Evolutionary conservation across 108 stramenopile species (phyloP), one percentile per base, ranked within the genome.

Genomic region (Conticribra guillardii): DNA sequence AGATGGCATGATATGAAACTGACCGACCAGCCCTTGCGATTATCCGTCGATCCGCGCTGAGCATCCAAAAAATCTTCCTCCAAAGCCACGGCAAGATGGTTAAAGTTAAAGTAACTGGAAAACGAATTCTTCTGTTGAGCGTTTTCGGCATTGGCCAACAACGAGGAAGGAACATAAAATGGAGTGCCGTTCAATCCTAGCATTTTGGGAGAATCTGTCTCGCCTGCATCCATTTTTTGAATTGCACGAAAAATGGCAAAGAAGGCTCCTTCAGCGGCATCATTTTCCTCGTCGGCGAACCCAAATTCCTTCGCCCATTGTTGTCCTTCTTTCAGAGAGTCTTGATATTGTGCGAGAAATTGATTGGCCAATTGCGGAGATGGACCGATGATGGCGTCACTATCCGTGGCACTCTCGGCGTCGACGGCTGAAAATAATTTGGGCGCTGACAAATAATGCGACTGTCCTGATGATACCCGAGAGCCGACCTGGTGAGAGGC

Each of bases 11-110:
- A 21, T n/a, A 3, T 5, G 8, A 15, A 50, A 78, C 82, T 48
- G 41, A 84, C 79, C 76, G 85, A 74, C 88, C 88, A 89, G 41
- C 87, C 89, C 46, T 90, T 85, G 57, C 88, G 76, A 82, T 86
- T 89, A 34, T 93, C 83, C 3, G 92, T 89, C 2, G 87, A 86
- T 52, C 92, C 92, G 21, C 86, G 64, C 4, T 79, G 76, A 3
- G 92, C 92, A 84, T 93, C 92, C 51, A 93, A 67, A 74, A 93
- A 93, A 51, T 93, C 92, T 47, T 88, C 87, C 28, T 80, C 64
- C 19, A 90, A 46, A 9, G 92, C 89, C 47, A 83, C 67, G 60
- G 83, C 83, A 29, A 92, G 68, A 81, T 92, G 80, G 9, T 79
- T 28, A 73, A 87, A 86, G 60, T 77, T 84, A 60, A 87, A 92